Base-by-base conservation (phyloP, 331 rosid species). In the Rhamnella rubrinervis region DNA sequence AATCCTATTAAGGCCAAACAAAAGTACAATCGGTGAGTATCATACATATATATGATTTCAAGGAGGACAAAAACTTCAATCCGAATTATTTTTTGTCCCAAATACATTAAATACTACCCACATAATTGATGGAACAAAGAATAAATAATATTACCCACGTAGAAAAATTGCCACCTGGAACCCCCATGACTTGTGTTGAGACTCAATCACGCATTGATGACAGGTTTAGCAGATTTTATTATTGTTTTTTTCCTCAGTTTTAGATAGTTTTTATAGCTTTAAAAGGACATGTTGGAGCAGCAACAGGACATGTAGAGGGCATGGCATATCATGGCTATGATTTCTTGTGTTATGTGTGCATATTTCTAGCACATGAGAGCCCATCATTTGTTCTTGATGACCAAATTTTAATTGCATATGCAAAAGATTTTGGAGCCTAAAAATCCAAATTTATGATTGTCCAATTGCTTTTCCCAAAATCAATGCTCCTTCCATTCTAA, bases 331-430 rank as follows among this genome's bases (percentile, higher is more conserved):
- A 17, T 71, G 58, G 14, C 55, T 46, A 21, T 67, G 63, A 59
- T 70, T 31, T 17, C 65, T 49, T 49, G 46, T 61, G 44, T 57
- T 13, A 63, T 74, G 49, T 63, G 37, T 16, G 25, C 68, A 51
- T n/a, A 40, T 67, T 64, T 20, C 31, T n/a, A 14, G 59, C 84
- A 75, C 81, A 80, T 75, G 81, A 66, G 50, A 37, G 62, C 81
- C 70, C 78, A 71, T 80, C 64, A 71, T 80, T 75, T 25, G 66
- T 66, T 63, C 77, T 7, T 50, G 9, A 31, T 44, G 49, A 21
- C 15, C 15, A 6, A 35, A 50, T 52, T 67, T 61, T 61, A 75
- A 53, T 61, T 61, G 3, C 35, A 31, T 19, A 51, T 23, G 18
- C 28, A 52, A 21, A 44, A 75, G 8, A 28, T 53, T 55, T 50